Base-by-base conservation (phyloP, 1,284 basidiomycete genomes). In the Ceratobasidium papillatum region DNA sequence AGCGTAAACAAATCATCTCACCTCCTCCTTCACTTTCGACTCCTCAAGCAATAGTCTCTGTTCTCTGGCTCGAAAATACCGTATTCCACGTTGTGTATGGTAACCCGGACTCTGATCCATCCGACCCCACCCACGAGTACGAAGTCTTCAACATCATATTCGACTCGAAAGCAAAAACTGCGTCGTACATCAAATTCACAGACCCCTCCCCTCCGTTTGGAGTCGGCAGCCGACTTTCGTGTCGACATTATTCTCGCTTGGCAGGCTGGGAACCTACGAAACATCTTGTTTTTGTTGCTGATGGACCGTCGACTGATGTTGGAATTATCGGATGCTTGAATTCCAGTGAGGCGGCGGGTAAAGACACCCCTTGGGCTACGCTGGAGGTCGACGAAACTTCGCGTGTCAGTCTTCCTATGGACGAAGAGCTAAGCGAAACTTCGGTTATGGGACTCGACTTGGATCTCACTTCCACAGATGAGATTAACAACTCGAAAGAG, bases 361-460 rank as follows among this genome's bases (percentile, higher is more conserved):
- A 64, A 27, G 41, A 54, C 2, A 38, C 51, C 22, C 63, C 77
- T 2, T 95, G 94, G 94, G 86, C 86, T 75, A 90, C 90, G 65
- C 82, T 93, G 63, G 87, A 88, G 2, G 86, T 93, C 75, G 94
- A 94, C 76, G 94, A 94, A 80, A 91, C 87, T 0, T 86, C 91
- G 7, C 88, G 88, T 0, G 86, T 88, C 0, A 85, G 84, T 45
- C 84, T 95, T 22, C 94, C 94, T 0, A 81, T 94, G 43, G 91
- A 92, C 78, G 86, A 88, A 65, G 87, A 90, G 27, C 84, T 87
- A 80, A 87, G 91, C 30, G 94, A 95, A 79, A 94, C 92, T 2
- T 84, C 90, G 3, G 84, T 94, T 2, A 80, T 94, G 19, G 89
- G 87, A 0, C 82, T 95, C 45, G 90, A 89, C 49, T 79, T 90